Evolutionary conservation across 2,329 filamentous ascomycete genomes (phyloP).

Genomic region (Cercospora beticola): DNA sequence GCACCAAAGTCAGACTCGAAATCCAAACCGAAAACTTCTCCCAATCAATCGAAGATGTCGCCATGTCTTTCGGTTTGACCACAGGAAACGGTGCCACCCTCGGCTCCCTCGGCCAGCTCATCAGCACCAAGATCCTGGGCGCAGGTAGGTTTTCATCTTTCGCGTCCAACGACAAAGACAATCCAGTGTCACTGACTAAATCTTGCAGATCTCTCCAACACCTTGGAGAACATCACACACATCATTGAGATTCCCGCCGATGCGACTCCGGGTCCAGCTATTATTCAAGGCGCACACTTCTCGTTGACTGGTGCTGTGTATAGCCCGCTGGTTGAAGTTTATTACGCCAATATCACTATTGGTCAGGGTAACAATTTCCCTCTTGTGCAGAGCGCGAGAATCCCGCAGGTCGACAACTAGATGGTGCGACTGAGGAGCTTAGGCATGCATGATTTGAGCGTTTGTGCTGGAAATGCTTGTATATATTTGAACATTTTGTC

Average conservation of each 20-base stretch:
- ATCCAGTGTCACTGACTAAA: neutral
- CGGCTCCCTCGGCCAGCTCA: conserved; percentile 14
- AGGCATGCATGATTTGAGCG: neutral
- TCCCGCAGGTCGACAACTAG: neutral
- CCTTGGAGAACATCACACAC: conserved; percentile 25
- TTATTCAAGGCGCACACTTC: conserved; percentile 23
- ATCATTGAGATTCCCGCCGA: conserved; percentile 24
- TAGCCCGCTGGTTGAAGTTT: conserved; percentile 13
- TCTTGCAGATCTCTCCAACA: conserved; percentile 20
- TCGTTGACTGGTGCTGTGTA: conserved; percentile 19
- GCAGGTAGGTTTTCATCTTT: conserved; percentile 13
- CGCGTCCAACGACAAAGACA: neutral
- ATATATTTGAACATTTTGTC: neutral
- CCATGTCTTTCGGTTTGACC: conserved; percentile 45
- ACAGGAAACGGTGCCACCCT: conserved; percentile 1
- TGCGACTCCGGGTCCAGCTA: conserved; percentile 6
- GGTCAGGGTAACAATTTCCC: conserved; percentile 18
- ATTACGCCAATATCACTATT: conserved; percentile 26
- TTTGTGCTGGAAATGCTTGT: neutral
- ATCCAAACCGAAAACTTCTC: conserved; percentile 48
- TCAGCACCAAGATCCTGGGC: conserved; percentile 21
- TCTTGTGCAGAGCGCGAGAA: neutral
- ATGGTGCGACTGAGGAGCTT: neutral
- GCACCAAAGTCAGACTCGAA: conserved; percentile 40
- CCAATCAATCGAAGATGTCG: conserved; percentile 48